Conservation (phyloP, 371 early-diverging fungal genomes). For the Apophysomyces trapeziformis region DNA sequence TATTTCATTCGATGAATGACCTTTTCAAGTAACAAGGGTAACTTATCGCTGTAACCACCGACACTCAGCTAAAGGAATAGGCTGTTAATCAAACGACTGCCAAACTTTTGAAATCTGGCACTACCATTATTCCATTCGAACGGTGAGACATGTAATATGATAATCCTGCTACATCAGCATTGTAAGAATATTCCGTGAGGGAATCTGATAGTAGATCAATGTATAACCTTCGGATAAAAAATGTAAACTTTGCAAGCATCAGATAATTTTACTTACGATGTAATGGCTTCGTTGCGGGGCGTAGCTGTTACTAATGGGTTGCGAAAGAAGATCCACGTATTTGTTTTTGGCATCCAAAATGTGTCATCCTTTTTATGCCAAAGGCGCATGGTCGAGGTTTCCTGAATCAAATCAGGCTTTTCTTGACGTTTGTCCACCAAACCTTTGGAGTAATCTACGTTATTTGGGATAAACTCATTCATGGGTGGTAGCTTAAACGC, state of each 20-base stretch:
- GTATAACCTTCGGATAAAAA: constrained; percentile 52
- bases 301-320: constrained; percentile 63
- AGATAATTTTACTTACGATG: constrained; percentile 27
- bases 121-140: constrained; percentile 61
- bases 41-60: constrained; percentile 87
- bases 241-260: neutral
- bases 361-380: constrained; percentile 95
- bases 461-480: constrained; percentile 86
- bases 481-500: constrained; percentile 73
- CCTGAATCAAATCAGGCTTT: constrained; percentile 64
- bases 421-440: constrained; percentile 38
- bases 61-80: constrained; percentile 47
- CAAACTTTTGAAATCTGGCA: neutral
- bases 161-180: constrained; percentile 87
- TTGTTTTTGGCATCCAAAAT: constrained; percentile 82
- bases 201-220: constrained; percentile 75
- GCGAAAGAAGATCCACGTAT: constrained; percentile 52
- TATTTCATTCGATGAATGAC: constrained; percentile 72
- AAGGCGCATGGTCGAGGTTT: constrained; percentile 68
- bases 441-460: constrained; percentile 53
- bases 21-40: constrained; percentile 68
- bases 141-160: constrained; percentile 67
- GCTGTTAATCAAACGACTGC: neutral
- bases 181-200: constrained; percentile 82
- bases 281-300: constrained; percentile 50